These are phyloP conservation scores for Ascoidea asiatica DNA, from an alignment of 805 yeast species.

Conservation along the genomic window DNA sequence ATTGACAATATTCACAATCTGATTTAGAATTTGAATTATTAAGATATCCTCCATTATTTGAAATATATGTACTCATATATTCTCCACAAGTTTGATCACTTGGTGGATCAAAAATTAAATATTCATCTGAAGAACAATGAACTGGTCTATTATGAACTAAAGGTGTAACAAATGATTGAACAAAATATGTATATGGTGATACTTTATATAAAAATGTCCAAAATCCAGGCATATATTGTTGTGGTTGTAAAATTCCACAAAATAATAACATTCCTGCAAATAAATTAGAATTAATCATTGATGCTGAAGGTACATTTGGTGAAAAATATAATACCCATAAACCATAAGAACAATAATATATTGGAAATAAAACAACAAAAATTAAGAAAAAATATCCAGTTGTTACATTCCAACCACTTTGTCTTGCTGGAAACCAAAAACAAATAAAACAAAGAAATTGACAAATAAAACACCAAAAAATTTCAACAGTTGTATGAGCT, in stretches of 20 bases:
- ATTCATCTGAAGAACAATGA: constrained; percentile 23
- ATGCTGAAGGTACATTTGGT: constrained; percentile 29
- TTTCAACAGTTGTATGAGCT: constrained; percentile 30
- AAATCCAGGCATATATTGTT: constrained; percentile 28
- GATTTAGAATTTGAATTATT: constrained; percentile 22
- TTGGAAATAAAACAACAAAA: constrained; percentile 22
- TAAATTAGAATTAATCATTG: constrained; percentile 24
- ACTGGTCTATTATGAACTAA: constrained; percentile 25
- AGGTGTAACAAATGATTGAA: constrained; percentile 27
- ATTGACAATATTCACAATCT: constrained; percentile 28
- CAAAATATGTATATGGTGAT: constrained; percentile 35
- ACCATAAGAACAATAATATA: constrained; percentile 30
- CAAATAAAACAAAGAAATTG: constrained; percentile 30
- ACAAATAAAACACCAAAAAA: constrained; percentile 30
- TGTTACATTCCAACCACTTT: constrained; percentile 16
- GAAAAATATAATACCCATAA: constrained; percentile 27
- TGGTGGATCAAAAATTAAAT: constrained; percentile 26
- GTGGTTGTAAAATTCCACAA: constrained; percentile 32
- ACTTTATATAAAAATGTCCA: constrained; percentile 33
- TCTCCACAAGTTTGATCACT: constrained; percentile 35
- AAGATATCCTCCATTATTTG: constrained; percentile 31
- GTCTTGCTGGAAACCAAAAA: constrained; percentile 35
- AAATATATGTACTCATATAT: constrained; percentile 23
- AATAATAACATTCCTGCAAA: constrained; percentile 20
- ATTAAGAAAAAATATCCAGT: constrained; percentile 23